phyloP scores from a whole-genome alignment of 1,139 yeast genomes.

The Pneumocystis jirovecii region DNA sequence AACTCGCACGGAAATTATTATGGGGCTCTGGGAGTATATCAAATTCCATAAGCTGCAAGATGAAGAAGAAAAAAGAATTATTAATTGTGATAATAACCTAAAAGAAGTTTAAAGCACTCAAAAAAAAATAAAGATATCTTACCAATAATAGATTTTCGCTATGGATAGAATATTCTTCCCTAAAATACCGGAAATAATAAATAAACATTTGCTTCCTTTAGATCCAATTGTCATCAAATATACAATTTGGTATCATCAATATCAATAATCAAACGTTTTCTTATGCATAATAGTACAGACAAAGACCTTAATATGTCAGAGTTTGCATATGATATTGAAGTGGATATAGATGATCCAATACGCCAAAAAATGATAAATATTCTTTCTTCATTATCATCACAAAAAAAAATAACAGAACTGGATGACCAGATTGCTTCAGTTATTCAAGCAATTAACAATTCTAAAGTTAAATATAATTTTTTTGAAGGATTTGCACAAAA shows the following conservation, averaged over 20 bases:
- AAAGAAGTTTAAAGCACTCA: conserved; percentile 40
- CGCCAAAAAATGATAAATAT: conserved; percentile 27
- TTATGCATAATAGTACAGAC: conserved; percentile 51
- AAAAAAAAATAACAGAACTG: conserved; percentile 33
- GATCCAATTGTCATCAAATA: conserved; percentile 68
- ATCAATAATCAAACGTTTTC: conserved; percentile 60
- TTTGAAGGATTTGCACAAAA: conserved; percentile 57
- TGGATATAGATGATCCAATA: conserved; percentile 44
- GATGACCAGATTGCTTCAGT: conserved; percentile 49
- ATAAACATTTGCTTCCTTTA: conserved; percentile 44
- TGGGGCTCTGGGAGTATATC: conserved; percentile 76
- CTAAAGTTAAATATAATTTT: conserved; percentile 53
- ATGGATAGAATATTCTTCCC: conserved; percentile 40
- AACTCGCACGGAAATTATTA: conserved; percentile 76
- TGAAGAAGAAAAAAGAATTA: conserved; percentile 38
- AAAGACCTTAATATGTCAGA: not conserved
- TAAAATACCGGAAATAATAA: conserved; percentile 58
- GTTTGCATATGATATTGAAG: conserved; percentile 45
- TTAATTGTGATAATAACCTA: conserved; percentile 57
- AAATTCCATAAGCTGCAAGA: conserved; percentile 55
- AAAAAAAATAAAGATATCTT: conserved; percentile 15
- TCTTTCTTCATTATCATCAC: conserved; percentile 1
- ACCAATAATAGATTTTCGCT: conserved; percentile 16
- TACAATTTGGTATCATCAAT: conserved; percentile 33
- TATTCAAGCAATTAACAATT: conserved; percentile 49